These are phyloP conservation scores for Podospora appendiculata DNA, from an alignment of 495 filamentous ascomycete species.

Conservation along the genomic window DNA sequence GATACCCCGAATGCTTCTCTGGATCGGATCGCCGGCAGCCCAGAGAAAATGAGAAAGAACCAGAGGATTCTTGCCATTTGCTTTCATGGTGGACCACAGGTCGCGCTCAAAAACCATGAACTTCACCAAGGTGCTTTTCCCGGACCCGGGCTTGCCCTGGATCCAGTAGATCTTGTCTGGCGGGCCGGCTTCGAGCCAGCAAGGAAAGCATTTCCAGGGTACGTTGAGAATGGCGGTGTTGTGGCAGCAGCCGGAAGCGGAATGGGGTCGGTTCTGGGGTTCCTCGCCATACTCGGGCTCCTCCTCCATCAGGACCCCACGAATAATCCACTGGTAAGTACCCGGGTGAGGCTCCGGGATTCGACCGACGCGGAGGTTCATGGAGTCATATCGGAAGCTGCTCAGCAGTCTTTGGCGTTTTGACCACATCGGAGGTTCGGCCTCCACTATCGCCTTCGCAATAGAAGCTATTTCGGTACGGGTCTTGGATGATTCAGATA, in stretches of 20 bases:
- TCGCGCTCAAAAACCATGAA: constrained; percentile 14
- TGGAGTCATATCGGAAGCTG: constrained; percentile 15
- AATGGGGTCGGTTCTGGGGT: not conserved
- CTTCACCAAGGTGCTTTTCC: constrained; percentile 40
- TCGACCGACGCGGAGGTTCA: constrained; percentile 11
- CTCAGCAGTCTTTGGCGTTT: constrained; percentile 7
- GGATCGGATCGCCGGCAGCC: constrained; percentile 11
- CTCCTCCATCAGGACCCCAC: not conserved
- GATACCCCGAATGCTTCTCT: constrained; percentile 21
- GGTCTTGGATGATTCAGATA: not conserved
- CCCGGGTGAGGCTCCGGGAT: constrained; percentile 14
- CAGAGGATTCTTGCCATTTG: constrained; percentile 1
- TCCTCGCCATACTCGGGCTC: too few species aligned
- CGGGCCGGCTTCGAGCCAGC: constrained; percentile 21
- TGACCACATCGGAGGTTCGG: not conserved
- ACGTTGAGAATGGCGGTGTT: not conserved
- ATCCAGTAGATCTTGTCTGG: constrained; percentile 28
- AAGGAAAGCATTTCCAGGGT: constrained; percentile 17
- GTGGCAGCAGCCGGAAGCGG: not conserved
- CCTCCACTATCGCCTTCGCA: too few species aligned
- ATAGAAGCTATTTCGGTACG: not conserved
- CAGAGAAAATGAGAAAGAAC: constrained; percentile 25
- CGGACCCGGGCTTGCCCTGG: constrained; percentile 33
- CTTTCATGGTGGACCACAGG: constrained; percentile 2
- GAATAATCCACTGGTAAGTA: constrained; percentile 29